Base-by-base conservation (phyloP, 2,329 filamentous ascomycete genomes). In the Reticulascus tulasneorum region DNA sequence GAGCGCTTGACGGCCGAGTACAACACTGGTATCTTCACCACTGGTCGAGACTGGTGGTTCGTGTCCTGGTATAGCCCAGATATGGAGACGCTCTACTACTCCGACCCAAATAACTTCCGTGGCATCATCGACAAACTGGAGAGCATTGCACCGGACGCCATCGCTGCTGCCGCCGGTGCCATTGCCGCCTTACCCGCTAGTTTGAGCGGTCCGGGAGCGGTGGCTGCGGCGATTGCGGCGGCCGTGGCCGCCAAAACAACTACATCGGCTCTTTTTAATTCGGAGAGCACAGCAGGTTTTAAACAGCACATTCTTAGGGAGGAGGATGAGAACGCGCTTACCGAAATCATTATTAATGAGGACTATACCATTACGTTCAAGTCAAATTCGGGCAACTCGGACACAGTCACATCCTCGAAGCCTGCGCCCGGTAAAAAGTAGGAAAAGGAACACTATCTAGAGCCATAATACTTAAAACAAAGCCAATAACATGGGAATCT, bases 21-120 rank as follows among this genome's bases (percentile, higher is more conserved):
- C 29, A 45, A 44, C 29, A 46, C 42, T 5, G 45, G 45, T 7
- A 19, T 26, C 9, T 39, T 41, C n/a, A 47, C 39, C n/a, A 45
- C 40, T 7, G 42, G 42, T 15, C 36, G 37, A 4, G 45, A 45
- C 20, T 47, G 39, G 42, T 47, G 42, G 42, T 11, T 37, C n/a
- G 33, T 47, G 23, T 37, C 33, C 21, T 47, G 37, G 29, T 43
- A 38, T 15, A 45, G 22, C 24, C 20, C 35, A 6, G 45, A 45
- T 19, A 35, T 45, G 34, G 20, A 17, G 19, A 45, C 23, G 18
- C 32, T 20, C 9, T 44, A 41, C 35, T 38, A 37, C 25, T 39
- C 37, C 12, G 37, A 38, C 26, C 45, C 45, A 9, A 30, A 42
- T 4, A 47, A 26, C 23, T 26, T 26, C 16, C 23, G 23, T 15